Conservation (phyloP, 345 rosid species). For the Eucalyptus curtisii region DNA sequence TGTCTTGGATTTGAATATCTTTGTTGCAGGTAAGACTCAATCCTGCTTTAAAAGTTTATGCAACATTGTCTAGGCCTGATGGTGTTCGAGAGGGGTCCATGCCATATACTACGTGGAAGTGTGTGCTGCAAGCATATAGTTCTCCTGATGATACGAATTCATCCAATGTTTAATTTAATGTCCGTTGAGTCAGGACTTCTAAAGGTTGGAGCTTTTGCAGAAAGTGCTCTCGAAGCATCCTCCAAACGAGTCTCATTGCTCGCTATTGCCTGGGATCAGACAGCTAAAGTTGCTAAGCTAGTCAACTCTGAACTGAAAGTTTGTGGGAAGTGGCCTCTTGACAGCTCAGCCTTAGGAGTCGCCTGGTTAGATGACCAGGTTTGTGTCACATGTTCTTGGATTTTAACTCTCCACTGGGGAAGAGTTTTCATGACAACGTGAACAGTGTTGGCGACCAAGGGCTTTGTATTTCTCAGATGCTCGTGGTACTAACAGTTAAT, state of each 20-base stretch:
- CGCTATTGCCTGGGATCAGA: conserved; percentile 95
- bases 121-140: conserved; percentile 22
- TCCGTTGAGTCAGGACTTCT: neutral
- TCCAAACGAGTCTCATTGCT: conserved; percentile 69
- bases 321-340: conserved; percentile 86
- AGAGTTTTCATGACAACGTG: neutral
- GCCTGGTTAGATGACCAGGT: conserved; percentile 97
- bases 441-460: neutral
- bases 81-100: conserved; percentile 95
- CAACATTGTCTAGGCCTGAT: conserved; percentile 76
- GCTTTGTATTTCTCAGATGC: conserved; percentile 46
- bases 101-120: conserved; percentile 96
- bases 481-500: conserved; percentile 65
- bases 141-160: conserved; percentile 28
- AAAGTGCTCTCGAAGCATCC: conserved; percentile 32
- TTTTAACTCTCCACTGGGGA: neutral
- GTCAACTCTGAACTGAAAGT: conserved; percentile 76
- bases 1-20: neutral
- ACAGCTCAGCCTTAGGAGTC: conserved; percentile 71
- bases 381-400: neutral
- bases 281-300: conserved; percentile 87
- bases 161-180: neutral
- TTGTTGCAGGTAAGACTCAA: conserved; percentile 63
- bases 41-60: conserved; percentile 74
- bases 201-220: conserved; percentile 25